phyloP scores from a whole-genome alignment of 1,284 basidiomycete genomes.

The Cerioporus squamosus region DNA sequence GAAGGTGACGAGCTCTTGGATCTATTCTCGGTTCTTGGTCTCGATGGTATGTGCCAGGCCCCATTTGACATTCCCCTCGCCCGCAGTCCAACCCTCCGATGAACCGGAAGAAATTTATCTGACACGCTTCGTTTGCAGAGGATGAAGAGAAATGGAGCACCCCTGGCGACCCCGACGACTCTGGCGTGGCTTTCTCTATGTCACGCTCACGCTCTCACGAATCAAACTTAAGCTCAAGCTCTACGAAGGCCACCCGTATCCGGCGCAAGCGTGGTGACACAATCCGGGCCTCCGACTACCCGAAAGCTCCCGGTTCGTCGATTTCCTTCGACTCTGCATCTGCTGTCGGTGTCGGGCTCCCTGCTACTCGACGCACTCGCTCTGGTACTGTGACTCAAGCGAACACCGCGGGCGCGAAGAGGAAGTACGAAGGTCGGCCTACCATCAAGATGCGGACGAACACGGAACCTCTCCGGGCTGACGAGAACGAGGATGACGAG shows the following conservation, averaged over 20 bases:
- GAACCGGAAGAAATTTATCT: not conserved
- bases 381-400: conserved; percentile 36
- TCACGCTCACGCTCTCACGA: conserved; percentile 2
- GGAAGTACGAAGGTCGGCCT: conserved; percentile 26
- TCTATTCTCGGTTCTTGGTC: conserved; percentile 35
- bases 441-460: conserved; percentile 34
- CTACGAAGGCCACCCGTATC: conserved; percentile 19
- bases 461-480: conserved; percentile 28
- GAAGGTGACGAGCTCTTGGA: conserved; percentile 35
- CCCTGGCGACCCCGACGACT: conserved; percentile 13
- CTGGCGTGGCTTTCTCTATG: conserved; percentile 15
- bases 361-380: conserved; percentile 30
- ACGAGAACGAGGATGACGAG: conserved; percentile 37
- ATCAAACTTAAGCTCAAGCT: not conserved
- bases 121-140: conserved; percentile 7
- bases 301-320: conserved; percentile 17
- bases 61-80: no score
- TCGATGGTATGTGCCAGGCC: conserved; percentile 32
- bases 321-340: conserved; percentile 11
- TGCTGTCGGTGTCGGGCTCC: conserved; percentile 1
- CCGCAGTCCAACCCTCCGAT: not conserved
- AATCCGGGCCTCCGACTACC: conserved; percentile 50
- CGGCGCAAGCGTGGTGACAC: conserved; percentile 50
- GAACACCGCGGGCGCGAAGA: conserved; percentile 10
- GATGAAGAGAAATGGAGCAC: conserved; percentile 20